Evolutionary conservation across 129 eudicot genomes (phyloP), one percentile per base, ranked within the genome.

Genomic region (Calendula officinalis): DNA sequence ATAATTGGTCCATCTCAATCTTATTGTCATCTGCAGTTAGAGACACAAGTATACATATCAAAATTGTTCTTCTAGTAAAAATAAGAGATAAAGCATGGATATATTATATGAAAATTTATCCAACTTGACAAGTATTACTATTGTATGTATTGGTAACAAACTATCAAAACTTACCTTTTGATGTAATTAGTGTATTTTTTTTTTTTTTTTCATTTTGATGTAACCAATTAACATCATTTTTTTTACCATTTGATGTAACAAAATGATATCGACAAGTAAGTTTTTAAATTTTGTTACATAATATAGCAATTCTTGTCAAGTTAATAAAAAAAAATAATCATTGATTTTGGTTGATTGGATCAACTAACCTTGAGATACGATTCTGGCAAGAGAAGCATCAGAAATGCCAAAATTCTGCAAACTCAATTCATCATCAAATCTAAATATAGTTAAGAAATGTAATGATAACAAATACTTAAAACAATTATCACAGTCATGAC

Each of bases 401-500:
- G 97, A 91, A 48, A 91, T 82, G 13, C 96, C 98, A 54, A 91
- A 75, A 40, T 75, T 84, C 79, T 78, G 82, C 73, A 91, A 78
- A 72, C 88, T 87, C 81, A 78, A 30, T 3, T 88, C 67, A 60
- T 91, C 94, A 48, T 83, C 91, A n/a, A 86, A 77, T 66, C 96
- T 89, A 73, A 73, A 38, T 68, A 54, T 17, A 58, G 85, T 85
- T 69, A 85, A 77, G 92, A 54, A 72, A 12, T 39, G 71, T 43
- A 44, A 17, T 8, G 14, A 38, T 46, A 39, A 11, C 38, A 33
- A 46, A 34, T 11, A 16, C 53, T 40, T 50, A 39, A 12, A 11
- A 8, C 12, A 47, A 27, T 53, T 7, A 52, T 6, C 11, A 53
- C 37, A 30, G 59, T 30, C 16, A n/a, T 8, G 34, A 9, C 40